Evolutionary conservation across 2,329 filamentous ascomycete species (phyloP), one percentile per base, ranked within the genome.

Genomic region (Chaetomiaceae sp.): DNA sequence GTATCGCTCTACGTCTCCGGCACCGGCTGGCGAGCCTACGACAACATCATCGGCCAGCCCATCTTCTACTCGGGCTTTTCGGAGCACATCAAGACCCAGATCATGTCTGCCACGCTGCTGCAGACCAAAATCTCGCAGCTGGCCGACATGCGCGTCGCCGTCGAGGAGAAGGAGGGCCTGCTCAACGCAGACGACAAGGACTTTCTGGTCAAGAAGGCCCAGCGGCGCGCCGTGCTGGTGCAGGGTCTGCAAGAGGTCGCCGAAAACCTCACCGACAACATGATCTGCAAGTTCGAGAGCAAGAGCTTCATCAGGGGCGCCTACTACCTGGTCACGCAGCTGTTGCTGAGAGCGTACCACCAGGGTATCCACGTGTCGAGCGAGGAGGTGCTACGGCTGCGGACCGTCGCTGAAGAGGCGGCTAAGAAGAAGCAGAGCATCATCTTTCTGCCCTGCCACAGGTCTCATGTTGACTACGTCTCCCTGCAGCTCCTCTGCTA

Each of bases 241-340:
- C 74, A 76, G 33, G 85, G 85, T 51, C 73, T 99, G 40, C 77
- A 83, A 48, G 84, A 96, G 63, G 85, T 96, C 4, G 87, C 89
- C 4, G 89, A 93, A 57, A 84, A 86, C 58, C 85, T 93, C 79
- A 89, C 90, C 20, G 89, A 96, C 64, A 82, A 86, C 56, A 97
- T 99, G 93, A 96, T 99, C 55, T 97, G 92, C 79, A 99, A 99
- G 71, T 92, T 97, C 78, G 93, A 99, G 69, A 95, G 86, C 74
- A 95, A 91, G 66, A 75, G 81, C 2, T 97, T 97, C 64, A 96
- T 99, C 60, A 77, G 93, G 43, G 83, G 89, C 20, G 92, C 93
- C 41, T 97, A 97, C 66, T 99, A 96, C 66, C 65, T 96, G 34
- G 77, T 76, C 42, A 95, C 91, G 1, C 92, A 97, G 69, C 76